Conservation (phyloP, 2,329 filamentous ascomycete species). For the Emmonsia crescens region DNA sequence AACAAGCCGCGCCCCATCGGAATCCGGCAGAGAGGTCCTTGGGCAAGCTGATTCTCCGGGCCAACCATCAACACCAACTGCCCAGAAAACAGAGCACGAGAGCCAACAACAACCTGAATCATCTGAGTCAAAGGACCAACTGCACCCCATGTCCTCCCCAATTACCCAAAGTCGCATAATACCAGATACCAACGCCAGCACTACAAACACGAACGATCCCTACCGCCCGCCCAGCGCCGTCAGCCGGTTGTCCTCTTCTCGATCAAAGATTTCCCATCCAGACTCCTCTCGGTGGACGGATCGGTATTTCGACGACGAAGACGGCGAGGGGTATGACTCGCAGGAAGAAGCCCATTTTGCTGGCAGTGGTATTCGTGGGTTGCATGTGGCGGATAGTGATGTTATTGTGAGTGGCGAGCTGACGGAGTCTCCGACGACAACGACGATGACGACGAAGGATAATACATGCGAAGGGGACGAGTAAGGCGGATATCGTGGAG, state of each 20-base stretch:
- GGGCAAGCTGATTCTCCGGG: constrained; percentile 31
- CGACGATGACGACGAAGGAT: neutral
- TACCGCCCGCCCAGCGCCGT: neutral
- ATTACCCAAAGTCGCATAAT: neutral
- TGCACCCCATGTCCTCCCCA: neutral
- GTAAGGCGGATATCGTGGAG: neutral
- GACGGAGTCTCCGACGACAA: neutral
- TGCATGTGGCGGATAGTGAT: neutral
- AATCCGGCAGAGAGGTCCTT: constrained; percentile 56
- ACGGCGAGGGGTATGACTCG: constrained; percentile 8
- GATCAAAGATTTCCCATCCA: constrained; percentile 9
- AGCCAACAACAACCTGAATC: neutral
- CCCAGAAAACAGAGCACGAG: constrained; percentile 2
- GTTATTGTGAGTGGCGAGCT: neutral
- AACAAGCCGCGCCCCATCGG: constrained; percentile 44
- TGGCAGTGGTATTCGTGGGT: neutral
- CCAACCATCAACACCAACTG: neutral
- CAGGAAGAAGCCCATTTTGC: constrained; percentile 5
- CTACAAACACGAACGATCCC: neutral
- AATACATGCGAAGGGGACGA: neutral
- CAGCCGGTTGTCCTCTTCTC: constrained; percentile 6
- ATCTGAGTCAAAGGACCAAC: neutral
- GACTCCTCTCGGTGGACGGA: constrained; percentile 15
- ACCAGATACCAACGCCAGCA: neutral
- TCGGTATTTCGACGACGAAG: constrained; percentile 11